phyloP scores from a whole-genome alignment of 768 basidiomycete species.

The Podaxis pistillaris region DNA sequence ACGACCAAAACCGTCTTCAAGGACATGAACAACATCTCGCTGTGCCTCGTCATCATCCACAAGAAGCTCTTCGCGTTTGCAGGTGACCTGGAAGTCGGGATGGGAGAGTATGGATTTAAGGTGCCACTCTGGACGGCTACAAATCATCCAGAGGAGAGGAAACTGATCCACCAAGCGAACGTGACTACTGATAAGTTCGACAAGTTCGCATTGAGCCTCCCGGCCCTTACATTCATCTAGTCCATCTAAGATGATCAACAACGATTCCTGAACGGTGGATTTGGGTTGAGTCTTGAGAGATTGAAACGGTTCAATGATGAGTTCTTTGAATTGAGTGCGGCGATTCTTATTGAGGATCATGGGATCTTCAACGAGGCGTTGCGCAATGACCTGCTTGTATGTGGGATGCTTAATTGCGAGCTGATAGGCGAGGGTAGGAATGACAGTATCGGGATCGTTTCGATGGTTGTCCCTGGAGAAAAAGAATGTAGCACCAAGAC shows the following conservation, averaged over 20 bases:
- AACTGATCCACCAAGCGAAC: not conserved
- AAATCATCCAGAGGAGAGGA: not conserved
- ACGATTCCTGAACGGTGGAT: not conserved
- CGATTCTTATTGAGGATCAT: not conserved
- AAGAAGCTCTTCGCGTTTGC: not conserved
- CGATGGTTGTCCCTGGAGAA: constrained; percentile 12
- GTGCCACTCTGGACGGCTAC: constrained; percentile 1
- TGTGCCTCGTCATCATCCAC: not conserved
- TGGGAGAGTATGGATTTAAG: not conserved
- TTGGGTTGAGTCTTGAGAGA: not conserved
- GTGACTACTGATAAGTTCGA: not conserved
- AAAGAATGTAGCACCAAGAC: constrained; percentile 17
- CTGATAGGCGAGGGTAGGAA: constrained; percentile 19
- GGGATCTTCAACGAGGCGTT: constrained; percentile 11
- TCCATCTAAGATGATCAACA: constrained; percentile 20
- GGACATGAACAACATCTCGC: not conserved
- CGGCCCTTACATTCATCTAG: constrained; percentile 20
- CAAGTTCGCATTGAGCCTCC: constrained; percentile 7
- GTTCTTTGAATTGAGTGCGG: constrained; percentile 9
- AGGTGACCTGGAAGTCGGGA: not conserved
- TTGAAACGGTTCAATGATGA: constrained; percentile 13
- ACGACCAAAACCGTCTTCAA: not conserved
- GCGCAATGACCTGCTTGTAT: not conserved
- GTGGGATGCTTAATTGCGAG: constrained; percentile 7
- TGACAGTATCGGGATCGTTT: constrained; percentile 2